Base-by-base conservation (phyloP, 495 filamentous ascomycete species). In the Xylaria flabelliformis region DNA sequence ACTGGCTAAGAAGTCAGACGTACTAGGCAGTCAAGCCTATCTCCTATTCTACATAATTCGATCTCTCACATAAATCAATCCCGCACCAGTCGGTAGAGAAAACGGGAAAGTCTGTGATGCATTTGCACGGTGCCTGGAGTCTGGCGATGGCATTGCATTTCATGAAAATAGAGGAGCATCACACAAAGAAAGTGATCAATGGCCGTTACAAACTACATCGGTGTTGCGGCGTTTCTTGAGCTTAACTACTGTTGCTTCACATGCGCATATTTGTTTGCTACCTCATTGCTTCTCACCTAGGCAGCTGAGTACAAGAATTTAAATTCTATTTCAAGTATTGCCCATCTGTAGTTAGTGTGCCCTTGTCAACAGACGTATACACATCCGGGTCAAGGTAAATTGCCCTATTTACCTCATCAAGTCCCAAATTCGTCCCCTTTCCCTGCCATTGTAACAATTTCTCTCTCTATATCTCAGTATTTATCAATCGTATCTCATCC, bases 11-110 rank as follows among this genome's bases (percentile, higher is more conserved):
- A 92, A 94, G 74, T 88, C 89, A 8, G 91, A 97, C 65, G 95
- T 97, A 9, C 86, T 98, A 32, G 87, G 85, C 34, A 92, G 91
- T 51, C 86, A 95, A 75, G 94, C 95, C 13, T 98, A 97, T 80
- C 82, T 98, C 51, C 81, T 98, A 50, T 95, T 97, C 80, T 98
- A 98, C 74, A 90, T 91, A 61, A 88, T 93, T 53, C 86, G 90
- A 62, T 89, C 87, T 26, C 78, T 93, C 55, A 79, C 85, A 72
- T 88, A 81, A 73, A 15, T 41, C 58, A 12, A 15, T 39, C 21
- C 34, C 8, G 58, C 5, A 0, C 15, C 32, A 61, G 26, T 61
- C 19, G 19, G 42, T 17, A 10, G 44, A 24, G 9, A 15, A 4
- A 53, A n/a, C 34, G 29, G 59, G 67, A 70, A 67, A 58, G 32